Base-by-base conservation (phyloP, 2,329 filamentous ascomycete species). In the Diaporthe longicolla region DNA sequence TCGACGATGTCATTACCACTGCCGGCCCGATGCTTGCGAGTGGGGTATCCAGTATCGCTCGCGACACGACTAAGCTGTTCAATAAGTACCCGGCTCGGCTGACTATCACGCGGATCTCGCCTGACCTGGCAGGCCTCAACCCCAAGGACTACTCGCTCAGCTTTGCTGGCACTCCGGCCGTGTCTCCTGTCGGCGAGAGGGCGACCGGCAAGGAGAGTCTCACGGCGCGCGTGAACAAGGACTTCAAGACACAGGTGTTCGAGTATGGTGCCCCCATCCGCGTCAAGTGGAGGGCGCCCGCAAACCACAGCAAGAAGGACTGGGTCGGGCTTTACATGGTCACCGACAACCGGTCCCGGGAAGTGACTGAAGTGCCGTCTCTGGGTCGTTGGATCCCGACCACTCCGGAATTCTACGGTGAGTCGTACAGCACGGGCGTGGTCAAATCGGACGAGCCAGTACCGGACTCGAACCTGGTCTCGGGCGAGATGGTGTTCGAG, bases 261-360 rank as follows among this genome's bases (percentile, higher is more conserved):
- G 93, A 97, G 81, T 99, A 98, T 78, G 97, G 97, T 48, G 90
- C 95, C 0, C 95, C 97, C 0, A 94, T 99, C 81, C 93, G 90
- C 77, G 94, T 98, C 76, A 94, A 91, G 78, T 99, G 97, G 97
- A 94, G 91, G 37, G 97, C 96, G 0, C 96, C 97, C 0, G 87
- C 91, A 50, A 94, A 95, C 77, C 97, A 98, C 83, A 93, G 92
- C 84, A 95, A 93, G 81, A 93, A 93, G 79, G 97, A 99, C 82
- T 99, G 97, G 97, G 92, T 99, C 70, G 96, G 96, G 5, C 88
- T 99, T 8, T 99, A 98, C 86, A 95, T 95, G 90, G 95, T 99
- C 3, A 95, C 95, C 4, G 96, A 98, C 83, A 99, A 98, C 80
- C 90, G 92, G 9, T 97, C 94, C 10, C 91, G 96, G 54, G 94